These are phyloP conservation scores for Cyamopsis tetragonoloba DNA, from an alignment of 306 rosid genomes.

Conservation along the genomic window DNA sequence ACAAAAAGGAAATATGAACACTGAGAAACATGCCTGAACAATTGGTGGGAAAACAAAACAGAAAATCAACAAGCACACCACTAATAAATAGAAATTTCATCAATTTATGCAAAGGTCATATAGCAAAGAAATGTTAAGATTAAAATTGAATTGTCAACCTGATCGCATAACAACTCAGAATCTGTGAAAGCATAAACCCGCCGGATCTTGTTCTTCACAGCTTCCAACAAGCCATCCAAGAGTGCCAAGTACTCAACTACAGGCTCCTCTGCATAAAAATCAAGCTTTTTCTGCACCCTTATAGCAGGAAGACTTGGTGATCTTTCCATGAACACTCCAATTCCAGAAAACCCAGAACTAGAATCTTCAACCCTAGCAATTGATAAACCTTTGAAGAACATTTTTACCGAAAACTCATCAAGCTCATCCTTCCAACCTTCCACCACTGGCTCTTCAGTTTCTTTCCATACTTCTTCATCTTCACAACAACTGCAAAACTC, in stretches of 20 bases:
- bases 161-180: slow-evolving; percentile 61
- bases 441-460: slow-evolving; percentile 50
- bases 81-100: background rate
- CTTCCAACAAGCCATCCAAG: slow-evolving; percentile 80
- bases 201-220: slow-evolving; percentile 46
- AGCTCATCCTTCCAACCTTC: slow-evolving; percentile 46
- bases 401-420: slow-evolving; percentile 71
- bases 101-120: background rate
- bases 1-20: background rate
- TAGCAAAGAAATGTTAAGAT: background rate
- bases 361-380: slow-evolving; percentile 59
- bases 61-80: background rate
- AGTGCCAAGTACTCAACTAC: slow-evolving; percentile 84
- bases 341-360: slow-evolving; percentile 72
- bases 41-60: background rate
- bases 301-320: slow-evolving; percentile 42
- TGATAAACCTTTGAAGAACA: slow-evolving; percentile 89
- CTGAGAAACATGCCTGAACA: background rate
- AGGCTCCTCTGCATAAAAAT: slow-evolving; percentile 69
- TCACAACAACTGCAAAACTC: slow-evolving; percentile 92
- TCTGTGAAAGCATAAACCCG: slow-evolving; percentile 74
- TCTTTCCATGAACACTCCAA: slow-evolving; percentile 90
- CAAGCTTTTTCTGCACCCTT: slow-evolving; percentile 86
- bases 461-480: slow-evolving; percentile 67
- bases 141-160: slow-evolving; percentile 43